Percentiles rank a stretch among this genome's conserved stretches.
These are phyloP conservation scores for Huiozyma sinensis DNA, from an alignment of 805 yeast genomes.

Conservation along the genomic window DNA sequence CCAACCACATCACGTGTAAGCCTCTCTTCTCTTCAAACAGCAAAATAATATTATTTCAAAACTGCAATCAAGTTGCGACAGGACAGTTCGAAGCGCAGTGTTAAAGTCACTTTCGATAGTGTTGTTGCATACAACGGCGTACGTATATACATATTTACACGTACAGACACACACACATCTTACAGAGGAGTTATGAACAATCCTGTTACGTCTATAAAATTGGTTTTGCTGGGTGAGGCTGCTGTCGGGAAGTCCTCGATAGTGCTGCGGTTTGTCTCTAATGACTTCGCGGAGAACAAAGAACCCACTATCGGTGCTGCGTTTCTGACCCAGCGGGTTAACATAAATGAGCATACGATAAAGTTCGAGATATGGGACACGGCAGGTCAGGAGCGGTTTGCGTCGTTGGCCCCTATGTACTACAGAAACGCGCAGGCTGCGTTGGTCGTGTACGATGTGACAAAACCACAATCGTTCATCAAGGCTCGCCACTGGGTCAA, in stretches of 20 bases:
- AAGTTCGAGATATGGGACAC: slow-evolving; percentile 96
- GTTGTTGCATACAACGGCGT: too few species aligned
- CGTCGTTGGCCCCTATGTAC: slow-evolving; percentile 93
- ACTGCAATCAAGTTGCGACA: too few species aligned
- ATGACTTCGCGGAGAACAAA: slow-evolving; percentile 93
- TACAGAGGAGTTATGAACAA: slow-evolving; percentile 14
- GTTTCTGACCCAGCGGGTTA: slow-evolving; percentile 85
- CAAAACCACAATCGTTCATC: slow-evolving; percentile 88
- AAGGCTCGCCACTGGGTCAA: slow-evolving; percentile 98
- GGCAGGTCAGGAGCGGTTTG: slow-evolving; percentile 96
- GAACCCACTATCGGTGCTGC: slow-evolving; percentile 99
- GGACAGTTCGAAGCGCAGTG: too few species aligned
- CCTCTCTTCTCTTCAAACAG: too few species aligned
- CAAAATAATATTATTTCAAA: too few species aligned
- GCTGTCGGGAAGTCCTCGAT: slow-evolving; percentile 95
- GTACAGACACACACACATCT: neutral
- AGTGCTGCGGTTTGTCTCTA: slow-evolving; percentile 83
- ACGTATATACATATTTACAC: too few species aligned
- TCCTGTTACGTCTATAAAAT: slow-evolving; percentile 46
- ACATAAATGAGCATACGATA: slow-evolving; percentile 74
- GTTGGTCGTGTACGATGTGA: slow-evolving; percentile 86
- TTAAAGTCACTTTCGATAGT: too few species aligned
- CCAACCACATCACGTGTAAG: neutral
- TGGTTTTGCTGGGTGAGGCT: slow-evolving; percentile 91
- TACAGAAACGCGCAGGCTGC: slow-evolving; percentile 97